A percentile compares a stretch with the other conserved stretches of the same genome.
phyloP scores from a whole-genome alignment of 305 asterid genomes.

The Solanum aculeatissimum region DNA sequence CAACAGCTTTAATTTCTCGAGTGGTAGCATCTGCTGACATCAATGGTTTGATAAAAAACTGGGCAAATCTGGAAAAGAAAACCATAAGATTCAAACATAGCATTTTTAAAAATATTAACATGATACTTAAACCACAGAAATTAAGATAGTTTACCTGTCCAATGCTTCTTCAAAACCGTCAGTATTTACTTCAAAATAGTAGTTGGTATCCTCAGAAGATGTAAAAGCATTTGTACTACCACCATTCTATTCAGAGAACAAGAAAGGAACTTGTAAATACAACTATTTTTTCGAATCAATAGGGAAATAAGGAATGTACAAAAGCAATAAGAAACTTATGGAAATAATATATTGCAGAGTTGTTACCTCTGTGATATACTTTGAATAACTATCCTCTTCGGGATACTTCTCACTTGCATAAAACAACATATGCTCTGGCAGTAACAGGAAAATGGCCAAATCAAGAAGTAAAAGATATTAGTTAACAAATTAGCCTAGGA shows the following conservation, averaged over 20 bases:
- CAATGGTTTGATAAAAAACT: slow-evolving; percentile 88
- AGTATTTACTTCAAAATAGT: slow-evolving; percentile 74
- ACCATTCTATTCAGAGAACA: slow-evolving; percentile 47
- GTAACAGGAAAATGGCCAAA: background rate
- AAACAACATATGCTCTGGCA: slow-evolving; percentile 89
- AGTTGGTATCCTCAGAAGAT: slow-evolving; percentile 73
- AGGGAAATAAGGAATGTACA: background rate
- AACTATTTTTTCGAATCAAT: background rate
- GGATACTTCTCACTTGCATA: slow-evolving; percentile 97
- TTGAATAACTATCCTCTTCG: slow-evolving; percentile 82
- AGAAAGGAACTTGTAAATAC: background rate
- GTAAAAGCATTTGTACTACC: slow-evolving; percentile 98
- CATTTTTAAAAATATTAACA: background rate
- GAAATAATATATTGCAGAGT: background rate
- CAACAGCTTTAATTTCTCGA: slow-evolving; percentile 93
- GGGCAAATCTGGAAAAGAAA: slow-evolving; percentile 59
- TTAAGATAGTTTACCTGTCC: slow-evolving; percentile 55
- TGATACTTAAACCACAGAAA: background rate
- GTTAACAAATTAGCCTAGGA: background rate
- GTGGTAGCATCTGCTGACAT: slow-evolving; percentile 96
- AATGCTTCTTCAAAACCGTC: slow-evolving; percentile 84
- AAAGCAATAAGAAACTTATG: background rate
- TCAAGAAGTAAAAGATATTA: background rate
- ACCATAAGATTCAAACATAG: background rate
- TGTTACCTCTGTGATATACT: slow-evolving; percentile 71